These are phyloP conservation scores for Brettanomyces anomalus DNA, from an alignment of 805 yeast genomes.

Conservation along the genomic window DNA sequence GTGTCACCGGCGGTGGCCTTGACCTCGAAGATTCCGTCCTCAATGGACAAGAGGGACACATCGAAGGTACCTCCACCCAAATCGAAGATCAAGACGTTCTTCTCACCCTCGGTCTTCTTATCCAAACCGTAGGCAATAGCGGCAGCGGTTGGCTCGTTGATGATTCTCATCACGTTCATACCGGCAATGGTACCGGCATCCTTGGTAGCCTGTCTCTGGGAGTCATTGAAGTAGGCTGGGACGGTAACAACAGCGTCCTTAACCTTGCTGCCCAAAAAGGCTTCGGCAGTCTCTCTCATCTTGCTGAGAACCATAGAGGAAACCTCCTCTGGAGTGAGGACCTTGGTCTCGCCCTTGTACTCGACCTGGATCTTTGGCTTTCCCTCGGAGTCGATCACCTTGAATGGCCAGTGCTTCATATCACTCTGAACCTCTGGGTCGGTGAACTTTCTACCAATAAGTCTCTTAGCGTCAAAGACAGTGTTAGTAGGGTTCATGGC, in stretches of 20 bases:
- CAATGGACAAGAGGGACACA: slow-evolving; percentile 85
- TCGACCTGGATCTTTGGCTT: slow-evolving; percentile 90
- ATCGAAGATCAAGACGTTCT: slow-evolving; percentile 85
- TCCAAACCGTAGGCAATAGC: slow-evolving; percentile 96
- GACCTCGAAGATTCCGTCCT: slow-evolving; percentile 94
- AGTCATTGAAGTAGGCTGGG: slow-evolving; percentile 77
- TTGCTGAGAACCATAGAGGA: slow-evolving; percentile 76
- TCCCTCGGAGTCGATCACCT: slow-evolving; percentile 68
- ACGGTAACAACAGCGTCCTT: slow-evolving; percentile 76
- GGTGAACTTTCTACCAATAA: slow-evolving; percentile 82
- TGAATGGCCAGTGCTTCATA: slow-evolving; percentile 89
- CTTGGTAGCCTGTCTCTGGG: slow-evolving; percentile 79
- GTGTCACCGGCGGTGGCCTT: slow-evolving; percentile 91
- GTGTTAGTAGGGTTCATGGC: slow-evolving; percentile 89
- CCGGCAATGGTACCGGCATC: slow-evolving; percentile 73
- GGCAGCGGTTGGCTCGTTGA: slow-evolving; percentile 96
- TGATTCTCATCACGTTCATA: slow-evolving; percentile 64
- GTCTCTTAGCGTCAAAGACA: slow-evolving; percentile 85
- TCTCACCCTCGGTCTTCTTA: slow-evolving; percentile 62
- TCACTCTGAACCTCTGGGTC: slow-evolving; percentile 79
- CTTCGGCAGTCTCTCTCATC: slow-evolving; percentile 60
- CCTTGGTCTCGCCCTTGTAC: slow-evolving; percentile 87
- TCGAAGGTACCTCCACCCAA: slow-evolving; percentile 98
- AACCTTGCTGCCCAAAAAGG: slow-evolving; percentile 41
- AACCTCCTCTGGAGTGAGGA: slow-evolving; percentile 89